These are phyloP conservation scores for Raffaelea albimanens DNA, from an alignment of 2,329 filamentous ascomycete species.

Conservation along the genomic window DNA sequence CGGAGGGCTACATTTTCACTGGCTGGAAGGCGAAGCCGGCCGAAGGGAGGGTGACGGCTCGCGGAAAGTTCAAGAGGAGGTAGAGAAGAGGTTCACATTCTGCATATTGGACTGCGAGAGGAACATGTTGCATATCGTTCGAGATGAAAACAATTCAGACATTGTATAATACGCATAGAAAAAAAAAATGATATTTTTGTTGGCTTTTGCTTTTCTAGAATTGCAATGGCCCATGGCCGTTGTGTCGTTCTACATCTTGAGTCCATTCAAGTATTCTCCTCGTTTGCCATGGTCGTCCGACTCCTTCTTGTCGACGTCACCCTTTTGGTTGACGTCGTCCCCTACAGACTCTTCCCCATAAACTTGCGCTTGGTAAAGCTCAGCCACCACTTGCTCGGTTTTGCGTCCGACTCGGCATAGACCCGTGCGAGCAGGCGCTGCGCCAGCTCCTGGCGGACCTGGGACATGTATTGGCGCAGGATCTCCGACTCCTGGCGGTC, in stretches of 20 bases:
- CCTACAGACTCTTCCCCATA: slow-evolving; percentile 84
- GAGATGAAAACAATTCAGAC: no score
- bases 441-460: slow-evolving; percentile 89
- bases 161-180: no score
- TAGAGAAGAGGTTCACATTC: slow-evolving; percentile 28
- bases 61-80: slow-evolving; percentile 63
- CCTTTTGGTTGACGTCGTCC: no score
- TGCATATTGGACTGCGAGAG: no score
- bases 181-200: no score
- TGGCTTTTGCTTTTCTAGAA: no score
- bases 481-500: slow-evolving; percentile 85
- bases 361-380: slow-evolving; percentile 99
- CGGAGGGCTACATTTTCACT: slow-evolving; percentile 85
- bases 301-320: no score
- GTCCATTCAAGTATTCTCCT: no score
- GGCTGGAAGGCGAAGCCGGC: slow-evolving; percentile 72
- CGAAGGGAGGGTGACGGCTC: slow-evolving; percentile 69
- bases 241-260: no score
- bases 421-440: slow-evolving; percentile 73
- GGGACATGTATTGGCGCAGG: slow-evolving; percentile 79
- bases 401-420: slow-evolving; percentile 69
- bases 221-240: no score
- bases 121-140: no score
- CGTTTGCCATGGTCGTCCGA: no score
- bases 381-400: slow-evolving; percentile 84